Conservation (phyloP, 2,329 filamentous ascomycete genomes). For the Colletotrichum horii region DNA sequence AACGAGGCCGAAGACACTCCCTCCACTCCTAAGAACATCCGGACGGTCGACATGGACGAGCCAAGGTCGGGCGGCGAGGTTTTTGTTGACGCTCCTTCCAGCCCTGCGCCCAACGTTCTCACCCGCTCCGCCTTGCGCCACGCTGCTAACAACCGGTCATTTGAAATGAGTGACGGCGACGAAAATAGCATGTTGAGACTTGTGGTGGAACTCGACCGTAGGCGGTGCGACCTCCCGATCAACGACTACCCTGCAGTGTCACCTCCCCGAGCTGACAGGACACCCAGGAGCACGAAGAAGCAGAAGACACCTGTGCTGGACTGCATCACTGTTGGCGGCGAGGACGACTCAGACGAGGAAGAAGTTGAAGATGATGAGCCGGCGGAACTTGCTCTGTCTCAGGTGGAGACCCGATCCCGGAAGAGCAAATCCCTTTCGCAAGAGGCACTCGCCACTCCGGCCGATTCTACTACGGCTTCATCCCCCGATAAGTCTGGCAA, state of each 20-base stretch:
- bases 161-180: constrained; percentile 48
- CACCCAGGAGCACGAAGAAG: neutral
- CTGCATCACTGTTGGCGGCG: constrained; percentile 36
- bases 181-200: constrained; percentile 54
- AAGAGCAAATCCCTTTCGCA: constrained; percentile 17
- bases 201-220: constrained; percentile 54
- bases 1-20: neutral
- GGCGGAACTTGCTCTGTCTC: constrained; percentile 11
- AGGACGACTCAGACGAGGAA: constrained; percentile 26
- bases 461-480: constrained; percentile 13
- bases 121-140: constrained; percentile 30
- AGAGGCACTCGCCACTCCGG: constrained; percentile 8
- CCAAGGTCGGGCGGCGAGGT: constrained; percentile 50
- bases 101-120: constrained; percentile 36
- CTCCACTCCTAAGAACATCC: constrained; percentile 13
- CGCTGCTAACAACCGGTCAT: constrained; percentile 31
- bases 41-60: constrained; percentile 33
- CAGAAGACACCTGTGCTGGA: constrained; percentile 31
- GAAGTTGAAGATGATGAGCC: constrained; percentile 17
- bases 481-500: constrained; percentile 25
- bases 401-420: neutral
- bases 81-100: constrained; percentile 55
- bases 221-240: constrained; percentile 33
- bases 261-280: constrained; percentile 27
- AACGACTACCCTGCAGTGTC: constrained; percentile 29